A percentile compares a stretch with the other conserved stretches of the same genome.
Evolutionary conservation across 192 early-diverging fungal species (phyloP).

Genomic region (Linnemannia zychae): DNA sequence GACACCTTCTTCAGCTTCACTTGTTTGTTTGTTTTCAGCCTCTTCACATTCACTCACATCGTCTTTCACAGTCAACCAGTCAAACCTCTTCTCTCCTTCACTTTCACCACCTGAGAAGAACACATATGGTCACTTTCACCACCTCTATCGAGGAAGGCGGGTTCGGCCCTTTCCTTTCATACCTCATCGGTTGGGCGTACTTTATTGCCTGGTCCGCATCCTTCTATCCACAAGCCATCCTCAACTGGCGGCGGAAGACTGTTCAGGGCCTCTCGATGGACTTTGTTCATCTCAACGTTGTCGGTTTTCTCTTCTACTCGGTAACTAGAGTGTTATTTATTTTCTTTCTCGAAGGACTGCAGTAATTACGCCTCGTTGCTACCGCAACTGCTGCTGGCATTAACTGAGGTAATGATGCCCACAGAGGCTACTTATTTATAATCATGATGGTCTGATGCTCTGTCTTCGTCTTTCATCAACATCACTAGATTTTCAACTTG

Average conservation of each 20-base stretch:
- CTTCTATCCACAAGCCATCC: constrained; percentile 89
- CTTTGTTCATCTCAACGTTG: constrained; percentile 88
- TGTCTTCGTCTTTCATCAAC: neutral
- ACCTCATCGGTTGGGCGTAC: constrained; percentile 64
- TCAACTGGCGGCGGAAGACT: constrained; percentile 83
- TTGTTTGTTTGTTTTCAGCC: neutral
- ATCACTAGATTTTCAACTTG: constrained; percentile 77
- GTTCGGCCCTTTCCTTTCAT: constrained; percentile 19
- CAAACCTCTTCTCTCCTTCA: too few relatives aligned
- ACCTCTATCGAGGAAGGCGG: neutral
- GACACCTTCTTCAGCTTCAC: neutral
- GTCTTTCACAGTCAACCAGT: neutral
- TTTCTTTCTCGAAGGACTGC: too few relatives aligned
- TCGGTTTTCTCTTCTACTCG: constrained; percentile 90
- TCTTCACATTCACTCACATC: too few relatives aligned
- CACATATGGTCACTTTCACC: neutral
- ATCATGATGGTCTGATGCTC: neutral
- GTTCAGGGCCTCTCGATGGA: constrained; percentile 92
- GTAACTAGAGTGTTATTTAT: constrained; percentile 35
- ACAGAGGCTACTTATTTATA: neutral
- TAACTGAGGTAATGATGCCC: neutral
- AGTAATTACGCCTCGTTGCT: too few relatives aligned
- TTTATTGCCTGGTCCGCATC: constrained; percentile 89
- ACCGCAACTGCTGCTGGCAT: neutral
- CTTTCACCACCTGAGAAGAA: neutral